Base-by-base conservation (phyloP, 176 grass and related monocot species). In the Eremochloa ophiuroides region DNA sequence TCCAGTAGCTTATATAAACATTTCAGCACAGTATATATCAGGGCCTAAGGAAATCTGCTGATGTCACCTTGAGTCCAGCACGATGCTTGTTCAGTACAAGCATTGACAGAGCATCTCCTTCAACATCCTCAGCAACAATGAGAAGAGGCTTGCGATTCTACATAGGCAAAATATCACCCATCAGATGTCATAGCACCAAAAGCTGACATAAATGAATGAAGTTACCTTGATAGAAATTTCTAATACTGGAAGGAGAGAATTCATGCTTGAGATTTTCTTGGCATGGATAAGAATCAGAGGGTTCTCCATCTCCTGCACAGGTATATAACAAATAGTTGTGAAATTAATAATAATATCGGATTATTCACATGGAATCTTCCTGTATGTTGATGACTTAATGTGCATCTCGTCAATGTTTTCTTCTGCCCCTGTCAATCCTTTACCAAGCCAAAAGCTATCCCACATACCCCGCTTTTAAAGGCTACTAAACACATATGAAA, bases 251-350 rank as follows among this genome's bases (percentile, higher is more conserved):
- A 94, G 83, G 73, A 98, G 85, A 58, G 92, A 94, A 82, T 93
- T 91, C 85, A 93, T 93, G 78, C 66, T 89, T 66, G 92, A 91
- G 65, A 98, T 98, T 81, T 98, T 98, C 82, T 98, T 93, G 80
- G 95, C 95, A 77, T 95, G 90, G 76, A 98, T 98, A 88, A 98
- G 92, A 80, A 98, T 94, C 47, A 94, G 67, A 73, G 95, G 90
- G 79, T 95, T 89, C 67, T 88, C 73, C 72, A 98, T 67, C 78
- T 94, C 88, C 95, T 98, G 86, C 44, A 87, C 50, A 88, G 25
- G 43, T 78, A 81, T 55, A 75, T 25, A 80, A 61, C 13, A 78
- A 55, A 80, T 56, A 85, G 41, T 40, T 71, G 13, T 77, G 13
- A 64, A 61, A 71, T 50, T 13, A 67, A 67, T 5, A 65, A 26